Evolutionary conservation across 208 protist genomes (phyloP), one percentile per base, ranked within the genome.

Genomic region (Crithidia fasciculata): DNA sequence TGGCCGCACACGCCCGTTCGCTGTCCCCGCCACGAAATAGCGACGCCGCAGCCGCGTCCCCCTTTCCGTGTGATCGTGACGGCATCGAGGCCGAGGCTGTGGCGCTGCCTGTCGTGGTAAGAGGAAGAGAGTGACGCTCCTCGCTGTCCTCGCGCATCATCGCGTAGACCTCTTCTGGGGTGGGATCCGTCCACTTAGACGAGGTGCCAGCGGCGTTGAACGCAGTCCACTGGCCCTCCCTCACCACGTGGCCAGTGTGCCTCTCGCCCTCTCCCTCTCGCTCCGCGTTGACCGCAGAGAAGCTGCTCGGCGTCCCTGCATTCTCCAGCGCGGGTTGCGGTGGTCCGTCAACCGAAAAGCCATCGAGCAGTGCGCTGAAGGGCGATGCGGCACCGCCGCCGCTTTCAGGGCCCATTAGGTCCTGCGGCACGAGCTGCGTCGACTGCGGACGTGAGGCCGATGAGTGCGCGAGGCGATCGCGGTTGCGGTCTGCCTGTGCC

Each of bases 401-500:
- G 43, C 18, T 41, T 10, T 8, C n/a, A 64, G 9, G 18, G 59
- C 60, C 45, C 43, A 73, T 2, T 12, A 76, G 49, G 39, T 81
- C 76, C 59, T 75, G 76, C 43, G 76, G 70, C n/a, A 64, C 36
- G 36, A 81, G 49, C 65, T 69, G 68, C 49, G 65, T 61, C 41
- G 76, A 81, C 19, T 59, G 76, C 37, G 67, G 76, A 8, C 50
- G 70, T 36, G 76, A 81, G 0, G 49, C 54, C 6, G 78, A 61
- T 7, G 54, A 55, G 55, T 69, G 57, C 43, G 74, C 73, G 18
- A 75, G 72, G 12, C 69, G 59, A 45, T 81, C 71, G 6, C 85
- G 69, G 58, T 84, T 83, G 57, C 80, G 78, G 44, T 92, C 87
- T 0, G 79, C 74, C 65, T 91, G 83, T 7, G 78, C 79, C 82